Base-by-base conservation (phyloP, 1,284 basidiomycete species). In the Stygiomarasmius scandens region DNA sequence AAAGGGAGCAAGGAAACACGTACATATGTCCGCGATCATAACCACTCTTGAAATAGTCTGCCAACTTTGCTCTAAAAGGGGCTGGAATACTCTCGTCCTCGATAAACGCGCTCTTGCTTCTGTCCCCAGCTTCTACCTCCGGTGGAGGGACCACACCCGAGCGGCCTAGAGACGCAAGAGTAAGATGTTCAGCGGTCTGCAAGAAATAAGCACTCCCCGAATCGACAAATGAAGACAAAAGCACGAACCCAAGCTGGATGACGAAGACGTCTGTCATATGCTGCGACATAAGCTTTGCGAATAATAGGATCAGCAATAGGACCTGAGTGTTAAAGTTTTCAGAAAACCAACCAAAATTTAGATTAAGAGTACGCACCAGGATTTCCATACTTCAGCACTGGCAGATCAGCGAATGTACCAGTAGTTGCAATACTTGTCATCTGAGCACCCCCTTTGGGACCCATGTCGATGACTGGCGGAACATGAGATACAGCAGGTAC, bases 241-340 rank as follows among this genome's bases (percentile, higher is more conserved):
- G n/a, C n/a, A n/a, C n/a, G n/a, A n/a, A 93, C 93, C 95, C 97
- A 99, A 23, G 93, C 84, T 2, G 96, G 95, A 76, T 99, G 96
- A 23, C 93, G 81, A 58, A 96, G 76, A 11, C 93, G 81, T 51
- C 97, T 82, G 71, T 99, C 96, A 71, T 99, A 99, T 2, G 86
- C 92, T 3, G 93, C 87, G 23, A 92, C 87, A 69, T 96, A 97
- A 8, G 91, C 94, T 67, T 86, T 85, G 43, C 93, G 83, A 32
- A 87, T 81, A 44, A 97, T 79, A 11, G 89, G 73, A 73, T 98
- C 95, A 3, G 89, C 81, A 25, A 94, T 81, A 12, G 95, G 95
- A 16, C 95, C 95, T 93, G 60, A 22, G 27, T 46, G 53, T 22
- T 38, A 59, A 58, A 63, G 57, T n/a, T 25, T 51, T 36, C 24